Evolutionary conservation across 2,329 filamentous ascomycete genomes (phyloP).

Genomic region (Apiospora saccharicola): DNA sequence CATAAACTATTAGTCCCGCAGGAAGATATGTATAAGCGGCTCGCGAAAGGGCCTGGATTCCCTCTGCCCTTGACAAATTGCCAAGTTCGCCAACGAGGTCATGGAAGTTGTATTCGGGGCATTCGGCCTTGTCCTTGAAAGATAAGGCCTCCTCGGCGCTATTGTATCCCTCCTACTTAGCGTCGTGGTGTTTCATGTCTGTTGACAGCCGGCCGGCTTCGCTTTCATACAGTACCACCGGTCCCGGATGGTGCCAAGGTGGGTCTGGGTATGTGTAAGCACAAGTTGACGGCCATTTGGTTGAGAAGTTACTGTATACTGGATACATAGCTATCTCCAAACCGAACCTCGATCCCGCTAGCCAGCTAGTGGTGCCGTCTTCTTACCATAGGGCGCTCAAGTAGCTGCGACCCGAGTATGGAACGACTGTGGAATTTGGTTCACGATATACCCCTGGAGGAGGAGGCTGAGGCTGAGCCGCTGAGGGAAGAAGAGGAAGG

Average conservation of each 20-base stretch:
- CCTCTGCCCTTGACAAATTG: no score
- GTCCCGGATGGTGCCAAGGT: not conserved
- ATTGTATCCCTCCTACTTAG: not conserved
- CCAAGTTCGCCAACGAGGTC: no score
- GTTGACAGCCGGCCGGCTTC: not conserved
- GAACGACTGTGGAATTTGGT: not conserved
- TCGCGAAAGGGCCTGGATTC: no score
- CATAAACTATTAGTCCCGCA: not conserved
- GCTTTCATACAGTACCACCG: not conserved
- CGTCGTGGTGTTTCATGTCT: not conserved
- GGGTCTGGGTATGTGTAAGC: slow-evolving; percentile 7
- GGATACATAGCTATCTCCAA: not conserved
- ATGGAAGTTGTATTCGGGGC: no score
- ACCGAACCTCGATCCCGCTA: not conserved
- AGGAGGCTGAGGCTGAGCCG: no score
- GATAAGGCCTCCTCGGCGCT: no score
- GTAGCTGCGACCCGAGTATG: not conserved
- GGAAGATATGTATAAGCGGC: not conserved
- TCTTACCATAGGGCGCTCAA: not conserved
- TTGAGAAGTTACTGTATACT: not conserved
- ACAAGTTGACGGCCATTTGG: not conserved
- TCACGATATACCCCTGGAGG: not conserved
- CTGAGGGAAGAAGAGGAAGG: not conserved
- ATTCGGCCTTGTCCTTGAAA: no score
- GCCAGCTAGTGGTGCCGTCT: not conserved